Conservation (phyloP, 2,329 filamentous ascomycete genomes). For the Cladosporium sp. region DNA sequence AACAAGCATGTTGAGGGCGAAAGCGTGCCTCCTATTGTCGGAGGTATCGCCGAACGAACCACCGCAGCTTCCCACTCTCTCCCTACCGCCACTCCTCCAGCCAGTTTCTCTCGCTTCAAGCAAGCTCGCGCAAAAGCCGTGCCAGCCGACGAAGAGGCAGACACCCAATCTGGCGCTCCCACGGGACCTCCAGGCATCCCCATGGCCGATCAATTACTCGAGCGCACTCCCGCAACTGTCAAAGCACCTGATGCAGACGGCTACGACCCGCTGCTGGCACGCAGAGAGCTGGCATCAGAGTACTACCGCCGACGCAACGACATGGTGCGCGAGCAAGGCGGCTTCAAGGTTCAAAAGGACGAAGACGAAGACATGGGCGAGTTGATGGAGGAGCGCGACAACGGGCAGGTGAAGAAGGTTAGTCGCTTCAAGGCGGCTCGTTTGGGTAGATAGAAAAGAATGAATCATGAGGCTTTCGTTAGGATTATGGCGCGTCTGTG, state of each 20-base stretch:
- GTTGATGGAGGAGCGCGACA: conserved; percentile 53
- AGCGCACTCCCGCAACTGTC: conserved; percentile 44
- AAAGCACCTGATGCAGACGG: conserved; percentile 34
- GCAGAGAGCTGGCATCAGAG: conserved; percentile 76
- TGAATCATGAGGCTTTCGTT: background rate
- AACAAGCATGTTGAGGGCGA: conserved; percentile 33
- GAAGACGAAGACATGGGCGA: conserved; percentile 66
- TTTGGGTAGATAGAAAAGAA: conserved; percentile 28
- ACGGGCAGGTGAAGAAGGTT: conserved; percentile 43
- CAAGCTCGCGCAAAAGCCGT: conserved; percentile 24
- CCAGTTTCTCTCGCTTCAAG: conserved; percentile 48
- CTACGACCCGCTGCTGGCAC: conserved; percentile 66
- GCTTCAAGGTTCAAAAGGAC: conserved; percentile 65
- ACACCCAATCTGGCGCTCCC: conserved; percentile 25
- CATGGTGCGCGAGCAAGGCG: conserved; percentile 80
- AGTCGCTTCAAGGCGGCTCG: conserved; percentile 43
- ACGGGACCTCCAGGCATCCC: conserved; percentile 32
- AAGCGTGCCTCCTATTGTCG: conserved; percentile 38
- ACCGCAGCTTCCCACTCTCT: conserved; percentile 19
- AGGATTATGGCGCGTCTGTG: no score
- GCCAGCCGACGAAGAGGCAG: conserved; percentile 20
- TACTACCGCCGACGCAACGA: conserved; percentile 82
- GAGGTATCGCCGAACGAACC: conserved; percentile 48
- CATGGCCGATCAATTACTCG: conserved; percentile 56
- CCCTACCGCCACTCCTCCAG: conserved; percentile 31